Percentiles rank a stretch among this genome's conserved stretches.
Evolutionary conservation across 2,329 filamentous ascomycete genomes (phyloP).

Genomic region (Aspergillus chevalieri): DNA sequence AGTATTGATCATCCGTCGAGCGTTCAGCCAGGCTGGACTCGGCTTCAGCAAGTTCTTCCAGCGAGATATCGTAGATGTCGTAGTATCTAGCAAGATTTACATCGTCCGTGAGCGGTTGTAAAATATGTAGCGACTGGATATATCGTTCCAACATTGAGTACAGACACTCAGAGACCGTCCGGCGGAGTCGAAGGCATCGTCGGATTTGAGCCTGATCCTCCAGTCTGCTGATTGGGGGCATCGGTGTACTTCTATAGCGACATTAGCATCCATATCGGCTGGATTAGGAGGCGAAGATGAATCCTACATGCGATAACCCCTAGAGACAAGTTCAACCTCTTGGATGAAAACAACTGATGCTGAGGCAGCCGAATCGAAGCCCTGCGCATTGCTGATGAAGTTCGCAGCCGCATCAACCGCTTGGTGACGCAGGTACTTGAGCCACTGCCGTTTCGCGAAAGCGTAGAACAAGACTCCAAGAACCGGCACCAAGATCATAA

Average conservation of each 20-base stretch:
- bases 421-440: conserved; percentile 70
- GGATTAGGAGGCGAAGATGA: neutral
- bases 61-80: conserved; percentile 77
- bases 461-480: conserved; percentile 59
- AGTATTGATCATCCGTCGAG: conserved; percentile 70
- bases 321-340: conserved; percentile 90
- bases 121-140: conserved; percentile 59
- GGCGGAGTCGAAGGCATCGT: conserved; percentile 73
- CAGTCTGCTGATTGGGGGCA: conserved; percentile 86
- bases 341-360: conserved; percentile 78
- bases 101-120: conserved; percentile 70
- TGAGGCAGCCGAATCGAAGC: conserved; percentile 70
- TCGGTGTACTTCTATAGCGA: conserved; percentile 64
- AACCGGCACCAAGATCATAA: conserved; percentile 43
- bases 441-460: conserved; percentile 72
- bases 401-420: conserved; percentile 62
- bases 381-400: conserved; percentile 69
- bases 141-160: conserved; percentile 65
- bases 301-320: conserved; percentile 75
- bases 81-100: conserved; percentile 86
- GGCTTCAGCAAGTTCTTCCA: conserved; percentile 66
- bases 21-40: conserved; percentile 56
- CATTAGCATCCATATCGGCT: conserved; percentile 13
- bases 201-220: conserved; percentile 75
- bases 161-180: conserved; percentile 65